Percentiles rank a stretch among this genome's conserved stretches.
phyloP scores from a whole-genome alignment of 2,329 filamentous ascomycete species.

The Microdochium bolleyi region DNA sequence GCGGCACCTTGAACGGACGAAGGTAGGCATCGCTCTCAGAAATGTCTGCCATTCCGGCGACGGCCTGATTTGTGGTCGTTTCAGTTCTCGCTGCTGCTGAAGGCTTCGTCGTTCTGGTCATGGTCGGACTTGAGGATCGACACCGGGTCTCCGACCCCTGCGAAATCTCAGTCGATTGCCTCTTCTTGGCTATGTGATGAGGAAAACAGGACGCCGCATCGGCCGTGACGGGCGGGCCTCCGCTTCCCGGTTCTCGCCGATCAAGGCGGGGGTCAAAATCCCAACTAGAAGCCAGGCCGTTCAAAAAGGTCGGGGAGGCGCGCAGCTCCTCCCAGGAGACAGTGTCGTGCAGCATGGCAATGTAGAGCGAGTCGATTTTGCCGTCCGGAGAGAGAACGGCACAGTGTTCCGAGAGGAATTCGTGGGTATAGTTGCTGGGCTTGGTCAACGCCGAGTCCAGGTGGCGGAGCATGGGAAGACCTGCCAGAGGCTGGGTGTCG shows the following conservation, averaged over 20 bases:
- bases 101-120: background rate
- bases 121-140: background rate
- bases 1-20: too few relatives aligned
- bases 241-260: slow-evolving; percentile 4
- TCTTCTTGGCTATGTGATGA: background rate
- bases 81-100: background rate
- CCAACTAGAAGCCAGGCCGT: slow-evolving; percentile 49
- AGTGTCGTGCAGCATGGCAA: slow-evolving; percentile 44
- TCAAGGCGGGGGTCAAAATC: slow-evolving; percentile 42
- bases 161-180: background rate
- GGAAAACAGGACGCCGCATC: background rate
- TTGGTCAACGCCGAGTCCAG: slow-evolving; percentile 35
- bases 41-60: too few relatives aligned
- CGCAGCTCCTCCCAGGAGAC: slow-evolving; percentile 49
- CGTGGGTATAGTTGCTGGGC: slow-evolving; percentile 31
- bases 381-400: slow-evolving; percentile 46
- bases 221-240: background rate
- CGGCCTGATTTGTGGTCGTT: too few relatives aligned
- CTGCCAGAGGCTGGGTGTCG: slow-evolving; percentile 44
- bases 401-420: slow-evolving; percentile 45
- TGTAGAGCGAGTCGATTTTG: slow-evolving; percentile 51
- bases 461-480: slow-evolving; percentile 51
- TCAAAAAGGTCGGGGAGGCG: slow-evolving; percentile 36
- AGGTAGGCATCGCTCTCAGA: too few relatives aligned
- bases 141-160: background rate